Conservation (phyloP, 2,329 filamentous ascomycete species). For the Aspergillus viridinutans region DNA sequence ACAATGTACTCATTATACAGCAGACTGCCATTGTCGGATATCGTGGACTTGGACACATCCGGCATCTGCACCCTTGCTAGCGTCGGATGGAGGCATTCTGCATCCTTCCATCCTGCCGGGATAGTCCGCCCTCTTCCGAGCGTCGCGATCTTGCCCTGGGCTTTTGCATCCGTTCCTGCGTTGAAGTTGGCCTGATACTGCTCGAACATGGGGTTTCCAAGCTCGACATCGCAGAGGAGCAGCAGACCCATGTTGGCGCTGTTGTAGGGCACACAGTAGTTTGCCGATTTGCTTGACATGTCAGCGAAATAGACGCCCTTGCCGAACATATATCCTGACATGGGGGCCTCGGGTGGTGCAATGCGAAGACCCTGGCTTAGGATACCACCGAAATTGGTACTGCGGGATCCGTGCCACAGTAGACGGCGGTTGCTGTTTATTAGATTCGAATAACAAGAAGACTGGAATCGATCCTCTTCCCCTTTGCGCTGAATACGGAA, state of each 20-base stretch:
- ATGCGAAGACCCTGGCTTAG: constrained; percentile 85
- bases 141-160: constrained; percentile 60
- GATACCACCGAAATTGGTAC: constrained; percentile 83
- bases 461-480: constrained; percentile 65
- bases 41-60: constrained; percentile 18
- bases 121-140: constrained; percentile 64
- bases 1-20: constrained; percentile 47
- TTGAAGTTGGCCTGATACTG: constrained; percentile 55
- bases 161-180: constrained; percentile 61
- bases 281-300: constrained; percentile 76
- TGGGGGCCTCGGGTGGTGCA: constrained; percentile 72
- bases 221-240: constrained; percentile 77
- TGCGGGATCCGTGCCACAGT: constrained; percentile 82
- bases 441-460: constrained; percentile 50
- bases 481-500: constrained; percentile 77
- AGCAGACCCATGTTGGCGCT: constrained; percentile 70
- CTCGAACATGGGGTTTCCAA: constrained; percentile 70
- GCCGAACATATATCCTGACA: constrained; percentile 80
- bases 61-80: constrained; percentile 65
- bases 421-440: constrained; percentile 65
- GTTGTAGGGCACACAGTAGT: constrained; percentile 63
- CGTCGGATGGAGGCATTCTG: constrained; percentile 58
- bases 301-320: constrained; percentile 88
- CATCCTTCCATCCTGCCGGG: constrained; percentile 72
- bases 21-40: constrained; percentile 6